These are phyloP conservation scores for Candida cerambycidarum DNA, from an alignment of 805 yeast species.

Conservation along the genomic window DNA sequence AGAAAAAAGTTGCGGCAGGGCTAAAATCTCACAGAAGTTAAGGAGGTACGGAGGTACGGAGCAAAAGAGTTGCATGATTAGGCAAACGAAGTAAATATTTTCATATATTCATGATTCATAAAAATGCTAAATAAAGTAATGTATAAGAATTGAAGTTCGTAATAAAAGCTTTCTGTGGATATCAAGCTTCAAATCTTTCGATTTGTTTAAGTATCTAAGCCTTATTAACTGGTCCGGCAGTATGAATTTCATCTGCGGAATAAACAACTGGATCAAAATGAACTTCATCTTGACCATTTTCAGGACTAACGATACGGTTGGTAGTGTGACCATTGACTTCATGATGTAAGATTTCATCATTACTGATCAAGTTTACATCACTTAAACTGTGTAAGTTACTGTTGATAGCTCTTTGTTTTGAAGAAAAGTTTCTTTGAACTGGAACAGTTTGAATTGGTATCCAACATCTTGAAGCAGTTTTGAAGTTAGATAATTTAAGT, in stretches of 20 bases:
- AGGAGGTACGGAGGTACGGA: too few relatives aligned
- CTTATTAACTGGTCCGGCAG: constrained; percentile 45
- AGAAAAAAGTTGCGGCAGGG: too few relatives aligned
- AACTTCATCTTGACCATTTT: constrained; percentile 19
- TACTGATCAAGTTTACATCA: constrained; percentile 32
- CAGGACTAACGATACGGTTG: constrained; percentile 9
- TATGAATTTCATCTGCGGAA: constrained; percentile 42
- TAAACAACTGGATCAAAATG: constrained; percentile 40
- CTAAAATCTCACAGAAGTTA: too few relatives aligned
- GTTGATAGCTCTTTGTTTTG: constrained; percentile 35
- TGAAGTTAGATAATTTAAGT: constrained; percentile 33
- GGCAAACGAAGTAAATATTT: neutral
- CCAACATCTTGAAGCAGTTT: constrained; percentile 47
- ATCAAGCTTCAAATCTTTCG: constrained; percentile 25
- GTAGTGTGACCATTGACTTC: constrained; percentile 11
- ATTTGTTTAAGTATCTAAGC: constrained; percentile 38
- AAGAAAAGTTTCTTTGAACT: constrained; percentile 32
- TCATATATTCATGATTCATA: constrained; percentile 5
- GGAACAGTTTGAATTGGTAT: constrained; percentile 30
- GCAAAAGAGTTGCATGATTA: too few relatives aligned
- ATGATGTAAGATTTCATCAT: constrained; percentile 29
- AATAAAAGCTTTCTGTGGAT: neutral
- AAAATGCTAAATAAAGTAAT: constrained; percentile 5
- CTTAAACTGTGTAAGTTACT: constrained; percentile 27
- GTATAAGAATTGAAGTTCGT: constrained; percentile 4